Percentiles rank a stretch among this genome's conserved stretches.
phyloP scores from a whole-genome alignment of 2,329 filamentous ascomycete species.

The Cladorrhinum sp. region DNA sequence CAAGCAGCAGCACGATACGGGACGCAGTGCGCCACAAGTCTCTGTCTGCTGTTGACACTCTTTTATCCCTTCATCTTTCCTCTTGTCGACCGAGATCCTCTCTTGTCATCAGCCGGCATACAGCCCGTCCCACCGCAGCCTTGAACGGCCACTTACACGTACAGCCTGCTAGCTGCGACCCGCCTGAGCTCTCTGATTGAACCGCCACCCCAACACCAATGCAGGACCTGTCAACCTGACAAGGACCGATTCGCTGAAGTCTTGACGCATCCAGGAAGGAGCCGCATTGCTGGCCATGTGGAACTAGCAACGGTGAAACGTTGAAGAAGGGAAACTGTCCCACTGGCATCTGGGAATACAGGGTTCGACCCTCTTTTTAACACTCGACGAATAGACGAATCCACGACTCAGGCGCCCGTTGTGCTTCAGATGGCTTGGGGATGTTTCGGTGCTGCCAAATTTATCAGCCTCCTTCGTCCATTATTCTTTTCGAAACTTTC shows the following conservation, averaged over 20 bases:
- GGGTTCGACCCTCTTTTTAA: slow-evolving; percentile 20
- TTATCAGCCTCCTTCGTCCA: slow-evolving; percentile 22
- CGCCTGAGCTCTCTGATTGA: slow-evolving; percentile 10
- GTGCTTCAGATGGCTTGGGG: slow-evolving; percentile 29
- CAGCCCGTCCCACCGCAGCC: slow-evolving; percentile 10
- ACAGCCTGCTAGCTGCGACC: slow-evolving; percentile 3
- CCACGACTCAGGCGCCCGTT: slow-evolving; percentile 22
- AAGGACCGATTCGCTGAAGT: slow-evolving; percentile 12
- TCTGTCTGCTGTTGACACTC: slow-evolving; percentile 23
- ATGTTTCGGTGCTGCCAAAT: slow-evolving; percentile 6
- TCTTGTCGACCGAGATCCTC: slow-evolving; percentile 28
- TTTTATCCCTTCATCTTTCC: slow-evolving; percentile 21
- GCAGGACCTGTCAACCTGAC: slow-evolving; percentile 3
- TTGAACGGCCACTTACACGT: slow-evolving; percentile 10
- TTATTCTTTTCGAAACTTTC: slow-evolving; percentile 13
- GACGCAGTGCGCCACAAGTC: slow-evolving; percentile 32
- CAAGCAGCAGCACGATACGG: slow-evolving; percentile 34
- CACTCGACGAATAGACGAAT: slow-evolving; percentile 24
- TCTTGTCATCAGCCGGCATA: slow-evolving; percentile 16
- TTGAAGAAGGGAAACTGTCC: slow-evolving; percentile 10
- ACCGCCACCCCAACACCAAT: slow-evolving; percentile 3
- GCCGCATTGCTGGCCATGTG: slow-evolving; percentile 34
- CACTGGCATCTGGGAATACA: neutral
- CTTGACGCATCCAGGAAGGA: slow-evolving; percentile 16
- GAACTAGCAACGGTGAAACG: slow-evolving; percentile 23